Conservation (phyloP, 495 filamentous ascomycete species). For the Tuber melanosporum region DNA sequence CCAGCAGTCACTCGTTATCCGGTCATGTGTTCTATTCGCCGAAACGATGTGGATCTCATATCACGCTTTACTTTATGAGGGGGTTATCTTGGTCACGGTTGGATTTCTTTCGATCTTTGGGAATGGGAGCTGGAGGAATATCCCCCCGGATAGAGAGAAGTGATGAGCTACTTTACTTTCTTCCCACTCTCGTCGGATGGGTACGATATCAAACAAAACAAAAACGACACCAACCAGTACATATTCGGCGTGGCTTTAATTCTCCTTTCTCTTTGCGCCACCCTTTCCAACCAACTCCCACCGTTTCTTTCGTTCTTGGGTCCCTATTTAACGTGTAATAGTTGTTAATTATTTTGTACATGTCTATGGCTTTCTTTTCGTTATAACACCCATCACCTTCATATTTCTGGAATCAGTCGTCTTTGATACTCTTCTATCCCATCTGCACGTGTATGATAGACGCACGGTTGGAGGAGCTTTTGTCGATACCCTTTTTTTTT, state of each 20-base stretch:
- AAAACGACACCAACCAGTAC: constrained; percentile 17
- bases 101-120: constrained; percentile 32
- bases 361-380: constrained; percentile 29
- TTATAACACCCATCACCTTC: neutral
- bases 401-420: neutral
- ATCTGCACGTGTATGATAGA: neutral
- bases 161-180: constrained; percentile 15
- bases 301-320: constrained; percentile 27
- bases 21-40: constrained; percentile 27
- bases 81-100: constrained; percentile 31
- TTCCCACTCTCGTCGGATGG: constrained; percentile 5
- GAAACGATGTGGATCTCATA: constrained; percentile 15
- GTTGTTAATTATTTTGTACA: constrained; percentile 27
- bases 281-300: constrained; percentile 3
- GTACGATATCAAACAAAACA: constrained; percentile 32
- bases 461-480: constrained; percentile 37
- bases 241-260: constrained; percentile 17
- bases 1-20: constrained; percentile 20
- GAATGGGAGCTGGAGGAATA: constrained; percentile 5
- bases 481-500: constrained; percentile 36
- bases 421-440: neutral
- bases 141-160: constrained; percentile 8
- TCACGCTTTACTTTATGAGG: constrained; percentile 25
- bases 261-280: constrained; percentile 13
- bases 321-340: constrained; percentile 33